Conservation (phyloP, 345 rosid genomes). For the Brassica carinata region DNA sequence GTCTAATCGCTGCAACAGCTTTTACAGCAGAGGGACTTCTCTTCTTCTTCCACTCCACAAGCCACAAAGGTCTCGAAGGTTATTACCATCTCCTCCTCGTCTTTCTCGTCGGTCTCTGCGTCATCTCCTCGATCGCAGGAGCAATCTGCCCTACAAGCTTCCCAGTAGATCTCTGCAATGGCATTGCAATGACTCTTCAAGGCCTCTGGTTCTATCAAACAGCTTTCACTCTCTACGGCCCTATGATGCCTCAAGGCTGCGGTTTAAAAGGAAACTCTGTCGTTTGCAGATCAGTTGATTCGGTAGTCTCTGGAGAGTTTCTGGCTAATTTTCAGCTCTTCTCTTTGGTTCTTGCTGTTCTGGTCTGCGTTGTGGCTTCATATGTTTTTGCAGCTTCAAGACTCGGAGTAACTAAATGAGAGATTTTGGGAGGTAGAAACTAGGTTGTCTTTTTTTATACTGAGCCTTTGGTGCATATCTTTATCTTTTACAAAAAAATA, state of each 20-base stretch:
- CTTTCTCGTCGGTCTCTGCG: constrained; percentile 70
- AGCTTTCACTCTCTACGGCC: constrained; percentile 90
- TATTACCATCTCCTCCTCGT: constrained; percentile 92
- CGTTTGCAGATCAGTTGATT: constrained; percentile 54
- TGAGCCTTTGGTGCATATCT: background rate
- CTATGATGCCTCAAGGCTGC: constrained; percentile 92
- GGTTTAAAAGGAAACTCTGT: constrained; percentile 50
- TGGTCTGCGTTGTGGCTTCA: constrained; percentile 58
- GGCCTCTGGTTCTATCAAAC: constrained; percentile 99
- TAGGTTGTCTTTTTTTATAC: background rate
- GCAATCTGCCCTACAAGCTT: constrained; percentile 78
- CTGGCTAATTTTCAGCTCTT: constrained; percentile 88
- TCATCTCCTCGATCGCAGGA: constrained; percentile 67
- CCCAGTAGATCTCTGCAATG: constrained; percentile 70
- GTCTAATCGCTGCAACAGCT: constrained; percentile 76
- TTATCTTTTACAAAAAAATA: background rate
- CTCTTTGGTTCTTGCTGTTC: constrained; percentile 61
- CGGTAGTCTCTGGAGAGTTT: constrained; percentile 72
- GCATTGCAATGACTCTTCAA: constrained; percentile 82
- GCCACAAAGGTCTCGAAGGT: constrained; percentile 95
- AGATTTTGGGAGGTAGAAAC: constrained; percentile 17
- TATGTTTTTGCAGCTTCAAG: constrained; percentile 63
- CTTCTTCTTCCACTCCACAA: constrained; percentile 93
- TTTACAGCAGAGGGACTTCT: constrained; percentile 81
- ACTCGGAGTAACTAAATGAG: constrained; percentile 40